Evolutionary conservation across 208 protist species (phyloP), one percentile per base, ranked within the genome.

Genomic region (Trypanosoma theileri): DNA sequence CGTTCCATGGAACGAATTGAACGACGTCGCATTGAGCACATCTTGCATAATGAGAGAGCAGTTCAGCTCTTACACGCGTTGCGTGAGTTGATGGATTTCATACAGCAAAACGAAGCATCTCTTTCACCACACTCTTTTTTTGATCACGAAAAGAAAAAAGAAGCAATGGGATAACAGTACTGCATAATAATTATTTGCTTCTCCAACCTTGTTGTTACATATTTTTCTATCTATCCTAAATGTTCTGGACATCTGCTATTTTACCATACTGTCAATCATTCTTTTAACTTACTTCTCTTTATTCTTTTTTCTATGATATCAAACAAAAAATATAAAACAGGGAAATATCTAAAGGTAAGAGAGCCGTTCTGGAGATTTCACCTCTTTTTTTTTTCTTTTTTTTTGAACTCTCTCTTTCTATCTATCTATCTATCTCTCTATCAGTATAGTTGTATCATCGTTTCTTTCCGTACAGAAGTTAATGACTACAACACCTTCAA

Each of bases 11-110:
- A 91, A 75, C 75, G 83, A 28, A 81, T 93, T 26, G 86, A 95
- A 60, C 89, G 89, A 28, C 86, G 89, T 60, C 80, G 83, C 41
- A 86, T 95, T 56, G 61, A 61, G 16, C 86, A 93, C 71, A 41
- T 95, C 9, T 77, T 95, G 28, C 86, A 92, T 64, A 95, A 95
- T 65, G 86, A 95, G 56, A 78, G 69, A 40, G 89, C 89, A n/a
- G 80, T 92, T 56, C 59, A 73, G 28, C 69, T 93, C 59, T 73
- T 95, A 57, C 86, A 93, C 48, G 75, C 79, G 26, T 62, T 88
- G 60, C 69, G 82, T 4, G 81, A 90, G 56, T 55, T 88, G 52
- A 79, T 79, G 42, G 67, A 71, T 26, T 85, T 91, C 63, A 74
- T 61, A 31, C 78, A 91, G 63, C 69, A 58, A 48, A 12, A 73